Evolutionary conservation across 23 red algal species (phyloP).

Genomic region (Agarophyton chilense): DNA sequence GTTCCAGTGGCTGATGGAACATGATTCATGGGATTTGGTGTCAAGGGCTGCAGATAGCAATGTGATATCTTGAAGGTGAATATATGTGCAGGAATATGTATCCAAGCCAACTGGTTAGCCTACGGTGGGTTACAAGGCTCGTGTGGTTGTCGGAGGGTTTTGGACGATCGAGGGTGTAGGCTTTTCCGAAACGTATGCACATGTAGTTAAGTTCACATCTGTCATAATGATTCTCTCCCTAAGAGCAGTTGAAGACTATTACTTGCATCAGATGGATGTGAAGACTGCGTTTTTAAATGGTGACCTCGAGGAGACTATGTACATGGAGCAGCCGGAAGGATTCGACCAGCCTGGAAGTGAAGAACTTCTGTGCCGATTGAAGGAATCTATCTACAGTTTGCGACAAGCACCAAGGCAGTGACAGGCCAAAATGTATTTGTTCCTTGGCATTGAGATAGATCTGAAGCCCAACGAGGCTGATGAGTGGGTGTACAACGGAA

Average conservation of each 20-base stretch:
- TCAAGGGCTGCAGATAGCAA: not conserved
- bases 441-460: too few species aligned
- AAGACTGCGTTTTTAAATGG: conserved; percentile 28
- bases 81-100: conserved; percentile 28
- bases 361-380: conserved; percentile 13
- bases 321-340: conserved; percentile 30
- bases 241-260: not conserved
- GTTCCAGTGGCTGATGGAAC: conserved; percentile 24
- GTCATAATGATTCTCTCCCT: conserved; percentile 5
- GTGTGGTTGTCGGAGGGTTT: conserved; percentile 24
- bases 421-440: too few species aligned
- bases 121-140: conserved; percentile 21
- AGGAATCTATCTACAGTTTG: conserved; percentile 5
- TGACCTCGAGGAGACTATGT: conserved; percentile 25
- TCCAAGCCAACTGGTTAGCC: not conserved
- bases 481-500: conserved; percentile 14
- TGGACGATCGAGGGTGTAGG: conserved; percentile 10
- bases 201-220: conserved; percentile 32
- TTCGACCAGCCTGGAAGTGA: not conserved
- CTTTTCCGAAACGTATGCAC: conserved; percentile 26
- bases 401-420: conserved; percentile 2
- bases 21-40: conserved; percentile 44
- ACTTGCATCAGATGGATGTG: conserved; percentile 27
- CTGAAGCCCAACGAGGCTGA: too few species aligned
- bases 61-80: not conserved